A percentile compares a stretch with the other conserved stretches of the same genome.
Evolutionary conservation across 352 stramenopile genomes (phyloP).

Genomic region (Globisporangium cederbergense): DNA sequence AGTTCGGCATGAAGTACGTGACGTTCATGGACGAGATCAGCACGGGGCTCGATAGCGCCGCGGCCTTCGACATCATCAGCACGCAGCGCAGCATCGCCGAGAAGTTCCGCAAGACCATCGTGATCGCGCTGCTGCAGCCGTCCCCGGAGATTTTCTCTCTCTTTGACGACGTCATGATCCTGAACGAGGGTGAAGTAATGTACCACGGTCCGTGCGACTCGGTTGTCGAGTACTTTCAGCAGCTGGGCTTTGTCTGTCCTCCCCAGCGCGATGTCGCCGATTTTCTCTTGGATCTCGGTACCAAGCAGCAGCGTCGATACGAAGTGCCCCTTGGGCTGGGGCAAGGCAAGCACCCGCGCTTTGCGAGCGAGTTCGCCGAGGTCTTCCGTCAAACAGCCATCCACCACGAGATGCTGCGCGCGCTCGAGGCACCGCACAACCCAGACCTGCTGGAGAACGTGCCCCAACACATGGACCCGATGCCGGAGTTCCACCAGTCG

Average conservation of each 20-base stretch:
- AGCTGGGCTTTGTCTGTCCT: conserved; percentile 29
- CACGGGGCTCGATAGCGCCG: conserved; percentile 87
- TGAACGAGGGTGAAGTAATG: conserved; percentile 88
- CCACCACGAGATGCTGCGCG: neutral
- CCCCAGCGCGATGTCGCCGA: conserved; percentile 77
- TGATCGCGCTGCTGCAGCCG: conserved; percentile 87
- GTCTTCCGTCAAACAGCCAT: neutral
- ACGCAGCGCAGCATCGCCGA: conserved; percentile 46
- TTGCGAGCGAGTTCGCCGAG: conserved; percentile 21
- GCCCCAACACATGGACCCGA: conserved; percentile 59
- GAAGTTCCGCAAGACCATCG: conserved; percentile 44
- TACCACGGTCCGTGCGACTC: conserved; percentile 75
- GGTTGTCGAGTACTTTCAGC: conserved; percentile 76
- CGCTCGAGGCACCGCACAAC: neutral
- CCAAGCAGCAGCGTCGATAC: conserved; percentile 35
- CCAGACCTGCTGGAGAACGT: neutral
- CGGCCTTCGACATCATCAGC: conserved; percentile 62
- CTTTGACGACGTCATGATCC: conserved; percentile 93
- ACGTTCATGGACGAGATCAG: conserved; percentile 90
- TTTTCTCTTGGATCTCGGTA: conserved; percentile 79
- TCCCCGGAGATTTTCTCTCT: conserved; percentile 90
- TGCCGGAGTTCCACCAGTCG: conserved; percentile 30
- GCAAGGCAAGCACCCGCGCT: conserved; percentile 14
- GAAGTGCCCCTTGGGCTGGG: conserved; percentile 14
- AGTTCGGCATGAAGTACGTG: conserved; percentile 79